Evolutionary conservation across 2,329 filamentous ascomycete species (phyloP), one percentile per base, ranked within the genome.

Genomic region (Malbranchea zuffiana): DNA sequence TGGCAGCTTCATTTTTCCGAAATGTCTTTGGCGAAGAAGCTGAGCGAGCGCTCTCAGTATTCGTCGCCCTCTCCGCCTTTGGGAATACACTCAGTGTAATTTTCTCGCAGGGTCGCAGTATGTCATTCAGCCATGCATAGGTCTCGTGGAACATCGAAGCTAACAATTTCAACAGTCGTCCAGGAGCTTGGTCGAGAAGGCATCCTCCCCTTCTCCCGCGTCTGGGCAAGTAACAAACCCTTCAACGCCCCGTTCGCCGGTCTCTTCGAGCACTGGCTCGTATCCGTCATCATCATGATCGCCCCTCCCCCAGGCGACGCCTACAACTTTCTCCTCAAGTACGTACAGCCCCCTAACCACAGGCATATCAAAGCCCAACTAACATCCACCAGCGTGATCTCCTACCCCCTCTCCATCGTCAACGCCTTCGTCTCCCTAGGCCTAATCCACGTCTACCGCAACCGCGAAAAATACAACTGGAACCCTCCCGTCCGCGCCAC

Each of bases 81-180:
- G 78, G 76, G 18, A 81, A 80, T 47, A 73, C 81, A 10, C 63
- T 81, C 31, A 72, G 67, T 39, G 75, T 80, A 43, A 80, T 80
- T 44, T 81, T 81, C 57, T 76, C 76, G 0, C 75, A 80, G 54
- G 75, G 58, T 57, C 28, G 49, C 49, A 4, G 34, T 46, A 40
- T 16, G 54, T 50, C 2, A 40, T 51, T 3, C 48, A n/a, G n/a
- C n/a, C n/a, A n/a, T n/a, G n/a, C n/a, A n/a, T n/a, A n/a, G n/a
- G n/a, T n/a, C n/a, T n/a, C n/a, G n/a, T n/a, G n/a, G n/a, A n/a
- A n/a, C n/a, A n/a, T n/a, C n/a, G n/a, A n/a, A n/a, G n/a, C 44
- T 41, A 45, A 49, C 21, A 36, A 43, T 12, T 36, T 43, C n/a
- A 16, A 39, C 8, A 47, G 46, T 50, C 24, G 47, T 49, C 21